These are phyloP conservation scores for Leccinum barrowsii DNA, from an alignment of 768 basidiomycete genomes.

Conservation along the genomic window DNA sequence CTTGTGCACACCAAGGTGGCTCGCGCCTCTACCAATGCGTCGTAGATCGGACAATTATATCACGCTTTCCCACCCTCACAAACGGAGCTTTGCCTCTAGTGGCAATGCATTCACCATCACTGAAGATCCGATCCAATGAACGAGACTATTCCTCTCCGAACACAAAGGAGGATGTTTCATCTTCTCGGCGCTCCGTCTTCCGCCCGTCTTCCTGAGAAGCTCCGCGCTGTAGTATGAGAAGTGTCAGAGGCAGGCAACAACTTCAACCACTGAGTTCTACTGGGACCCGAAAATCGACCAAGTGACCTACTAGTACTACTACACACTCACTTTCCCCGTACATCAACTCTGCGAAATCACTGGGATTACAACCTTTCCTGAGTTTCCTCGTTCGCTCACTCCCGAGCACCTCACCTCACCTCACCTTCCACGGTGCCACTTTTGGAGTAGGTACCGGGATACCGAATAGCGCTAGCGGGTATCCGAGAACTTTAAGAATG, in stretches of 20 bases:
- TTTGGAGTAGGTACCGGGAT: slow-evolving; percentile 20
- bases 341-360: neutral
- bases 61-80: too few species aligned
- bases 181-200: slow-evolving; percentile 9
- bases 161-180: neutral
- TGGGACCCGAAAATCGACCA: neutral
- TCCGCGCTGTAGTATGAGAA: neutral
- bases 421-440: slow-evolving; percentile 5
- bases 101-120: neutral
- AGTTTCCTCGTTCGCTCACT: slow-evolving; percentile 19
- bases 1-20: too few species aligned
- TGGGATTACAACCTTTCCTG: neutral
- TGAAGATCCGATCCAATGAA: neutral
- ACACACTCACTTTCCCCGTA: neutral
- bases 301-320: neutral
- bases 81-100: too few species aligned
- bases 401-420: slow-evolving; percentile 16
- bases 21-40: too few species aligned
- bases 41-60: too few species aligned
- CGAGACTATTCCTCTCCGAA: neutral
- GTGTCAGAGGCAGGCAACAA: neutral
- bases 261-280: neutral
- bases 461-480: slow-evolving; percentile 23
- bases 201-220: neutral
- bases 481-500: slow-evolving; percentile 10